Evolutionary conservation across 164 flowering plant genomes (phyloP), one percentile per base, ranked within the genome.

Genomic region (Dillenia suffruticosa): DNA sequence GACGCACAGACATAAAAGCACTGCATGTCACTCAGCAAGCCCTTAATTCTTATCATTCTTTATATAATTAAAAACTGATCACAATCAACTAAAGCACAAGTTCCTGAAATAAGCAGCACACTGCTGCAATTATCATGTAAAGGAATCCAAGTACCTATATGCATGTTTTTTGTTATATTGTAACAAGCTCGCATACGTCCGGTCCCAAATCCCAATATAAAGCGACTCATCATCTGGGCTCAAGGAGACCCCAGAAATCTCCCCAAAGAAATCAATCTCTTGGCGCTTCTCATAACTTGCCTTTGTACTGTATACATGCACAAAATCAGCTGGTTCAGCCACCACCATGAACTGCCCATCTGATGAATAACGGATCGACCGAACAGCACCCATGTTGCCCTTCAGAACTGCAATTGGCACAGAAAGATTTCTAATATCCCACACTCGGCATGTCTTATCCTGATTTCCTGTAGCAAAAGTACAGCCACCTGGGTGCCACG

Each of bases 181-280:
- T 47, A 85, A 76, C 76, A 85, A 68, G 68, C 90, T 85, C 9
- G 85, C 87, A 67, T 85, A 85, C 4, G 87, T 82, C 63, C 87
- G 69, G 59, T 85, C 90, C 84, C 85, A 83, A 2, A 85, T 76
- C 52, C 90, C 90, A 43, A 85, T 69, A 61, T 73, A 83, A 40
- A 85, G 67, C 14, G 85, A 74, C 63, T 81, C 87, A 13, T 76
- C 79, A 56, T 83, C 90, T 3, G 87, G 90, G 59, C 90, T 85
- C 15, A 83, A 12, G 0, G 90, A 77, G n/a, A 81, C 74, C 12
- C 90, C 90, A 0, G 87, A 81, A 14, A 85, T 83, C 75, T 85
- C 90, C 14, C 90, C 90, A 51, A 85, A 85, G 77, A 85, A 81
- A 68, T 85, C 90, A 45, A 85, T 83, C 65, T 85, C 90, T 68